These are phyloP conservation scores for Komagataea norvegica DNA, from an alignment of 1,139 yeast genomes.

Conservation along the genomic window DNA sequence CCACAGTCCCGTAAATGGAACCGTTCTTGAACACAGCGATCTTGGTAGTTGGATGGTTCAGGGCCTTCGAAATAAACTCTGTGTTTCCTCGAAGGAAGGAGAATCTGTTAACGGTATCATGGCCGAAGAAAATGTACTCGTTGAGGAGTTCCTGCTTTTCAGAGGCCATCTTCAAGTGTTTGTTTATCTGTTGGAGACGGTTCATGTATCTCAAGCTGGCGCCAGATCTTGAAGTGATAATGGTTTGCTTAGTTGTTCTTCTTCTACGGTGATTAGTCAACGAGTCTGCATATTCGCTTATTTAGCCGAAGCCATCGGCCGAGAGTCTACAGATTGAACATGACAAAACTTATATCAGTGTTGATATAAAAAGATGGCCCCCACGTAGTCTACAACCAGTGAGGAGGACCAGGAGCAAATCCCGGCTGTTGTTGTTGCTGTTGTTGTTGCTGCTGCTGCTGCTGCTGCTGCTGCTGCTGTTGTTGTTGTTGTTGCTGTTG, in stretches of 20 bases:
- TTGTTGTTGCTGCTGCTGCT: conserved; percentile 4
- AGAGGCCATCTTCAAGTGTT: conserved; percentile 5
- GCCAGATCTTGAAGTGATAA: too few relatives aligned
- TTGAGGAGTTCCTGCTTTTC: conserved; percentile 7
- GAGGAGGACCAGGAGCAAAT: conserved; percentile 7
- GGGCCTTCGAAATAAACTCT: conserved; percentile 52
- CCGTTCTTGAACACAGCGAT: conserved; percentile 48
- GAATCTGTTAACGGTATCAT: conserved; percentile 67
- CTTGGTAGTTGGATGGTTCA: conserved; percentile 47
- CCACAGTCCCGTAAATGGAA: conserved; percentile 15
- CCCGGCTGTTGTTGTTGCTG: neutral
- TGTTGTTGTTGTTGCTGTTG: conserved; percentile 2
- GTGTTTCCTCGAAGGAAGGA: conserved; percentile 70
- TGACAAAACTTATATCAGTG: neutral
- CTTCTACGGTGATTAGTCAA: too few relatives aligned
- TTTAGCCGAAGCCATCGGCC: too few relatives aligned
- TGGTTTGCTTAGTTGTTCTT: too few relatives aligned
- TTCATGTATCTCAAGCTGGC: too few relatives aligned
- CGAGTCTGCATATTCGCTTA: too few relatives aligned
- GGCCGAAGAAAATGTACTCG: conserved; percentile 38
- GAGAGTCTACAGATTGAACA: too few relatives aligned
- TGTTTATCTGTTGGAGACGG: conserved; percentile 10
- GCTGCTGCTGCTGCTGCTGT: neutral
- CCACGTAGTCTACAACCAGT: conserved; percentile 14
- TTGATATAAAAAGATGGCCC: neutral